A percentile compares a stretch with the other conserved stretches of the same genome.
Evolutionary conservation across 176 grass and related monocot genomes (phyloP).

Genomic region (Phoenix dactylifera): DNA sequence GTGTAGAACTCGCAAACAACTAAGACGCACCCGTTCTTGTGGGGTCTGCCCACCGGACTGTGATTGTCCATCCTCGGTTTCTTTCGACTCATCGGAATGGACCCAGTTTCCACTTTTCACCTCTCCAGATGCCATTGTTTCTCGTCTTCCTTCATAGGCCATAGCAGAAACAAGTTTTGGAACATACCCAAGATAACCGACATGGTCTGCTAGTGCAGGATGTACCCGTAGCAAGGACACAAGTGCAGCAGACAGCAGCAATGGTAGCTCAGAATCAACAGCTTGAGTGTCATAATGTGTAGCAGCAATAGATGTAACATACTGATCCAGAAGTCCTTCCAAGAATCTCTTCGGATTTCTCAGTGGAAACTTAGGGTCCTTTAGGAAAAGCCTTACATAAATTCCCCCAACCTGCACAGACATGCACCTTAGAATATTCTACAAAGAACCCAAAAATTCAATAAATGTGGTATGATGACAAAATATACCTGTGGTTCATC

Average conservation of each 20-base stretch:
- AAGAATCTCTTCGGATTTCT: slow-evolving; percentile 99
- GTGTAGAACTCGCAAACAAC: slow-evolving; percentile 91
- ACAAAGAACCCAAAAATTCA: too few relatives aligned
- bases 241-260: slow-evolving; percentile 86
- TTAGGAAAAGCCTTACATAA: slow-evolving; percentile 94
- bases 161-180: slow-evolving; percentile 93
- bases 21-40: slow-evolving; percentile 93
- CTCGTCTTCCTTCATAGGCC: slow-evolving; percentile 89
- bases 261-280: slow-evolving; percentile 83
- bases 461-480: too few relatives aligned
- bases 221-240: slow-evolving; percentile 94
- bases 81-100: slow-evolving; percentile 34
- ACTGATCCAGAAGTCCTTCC: slow-evolving; percentile 97
- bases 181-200: slow-evolving; percentile 98
- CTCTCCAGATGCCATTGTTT: slow-evolving; percentile 74
- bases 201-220: slow-evolving; percentile 94
- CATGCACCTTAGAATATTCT: too few relatives aligned
- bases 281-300: slow-evolving; percentile 77
- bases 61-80: slow-evolving; percentile 29
- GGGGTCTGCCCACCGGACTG: slow-evolving; percentile 47
- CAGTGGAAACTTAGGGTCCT: slow-evolving; percentile 98
- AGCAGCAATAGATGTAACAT: slow-evolving; percentile 90
- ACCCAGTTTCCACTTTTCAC: slow-evolving; percentile 24
- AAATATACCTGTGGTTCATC: slow-evolving; percentile 90
- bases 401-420: slow-evolving; percentile 84